Evolutionary conservation across 345 rosid genomes (phyloP).

Genomic region (Dimocarpus longan): DNA sequence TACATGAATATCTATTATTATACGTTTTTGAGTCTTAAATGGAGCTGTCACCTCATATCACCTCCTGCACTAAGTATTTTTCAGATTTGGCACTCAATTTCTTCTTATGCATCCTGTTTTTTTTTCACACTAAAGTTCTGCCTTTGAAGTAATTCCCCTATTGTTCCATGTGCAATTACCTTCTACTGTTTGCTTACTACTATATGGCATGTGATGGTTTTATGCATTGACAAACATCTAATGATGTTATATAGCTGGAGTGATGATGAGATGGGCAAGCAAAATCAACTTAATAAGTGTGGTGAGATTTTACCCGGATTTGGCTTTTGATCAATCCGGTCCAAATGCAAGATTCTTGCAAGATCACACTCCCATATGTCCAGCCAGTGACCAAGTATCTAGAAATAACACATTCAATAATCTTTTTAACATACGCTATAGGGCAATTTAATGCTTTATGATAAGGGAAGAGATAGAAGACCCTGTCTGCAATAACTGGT

Average conservation of each 20-base stretch:
- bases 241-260: neutral
- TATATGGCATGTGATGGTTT: neutral
- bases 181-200: neutral
- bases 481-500: no score
- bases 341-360: no score
- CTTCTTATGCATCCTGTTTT: neutral
- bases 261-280: neutral
- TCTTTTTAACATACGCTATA: neutral
- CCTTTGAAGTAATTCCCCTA: neutral
- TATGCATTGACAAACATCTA: no score
- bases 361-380: neutral
- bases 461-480: no score
- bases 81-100: neutral
- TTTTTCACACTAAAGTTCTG: neutral
- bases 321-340: neutral
- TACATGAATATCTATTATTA: no score
- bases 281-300: no score
- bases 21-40: constrained; percentile 12
- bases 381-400: neutral
- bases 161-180: neutral
- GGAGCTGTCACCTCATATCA: neutral
- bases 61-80: neutral
- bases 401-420: neutral
- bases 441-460: no score
- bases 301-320: neutral